Evolutionary conservation across 257 asterid genomes (phyloP).

Genomic region (Paraleonurus japonicus): DNA sequence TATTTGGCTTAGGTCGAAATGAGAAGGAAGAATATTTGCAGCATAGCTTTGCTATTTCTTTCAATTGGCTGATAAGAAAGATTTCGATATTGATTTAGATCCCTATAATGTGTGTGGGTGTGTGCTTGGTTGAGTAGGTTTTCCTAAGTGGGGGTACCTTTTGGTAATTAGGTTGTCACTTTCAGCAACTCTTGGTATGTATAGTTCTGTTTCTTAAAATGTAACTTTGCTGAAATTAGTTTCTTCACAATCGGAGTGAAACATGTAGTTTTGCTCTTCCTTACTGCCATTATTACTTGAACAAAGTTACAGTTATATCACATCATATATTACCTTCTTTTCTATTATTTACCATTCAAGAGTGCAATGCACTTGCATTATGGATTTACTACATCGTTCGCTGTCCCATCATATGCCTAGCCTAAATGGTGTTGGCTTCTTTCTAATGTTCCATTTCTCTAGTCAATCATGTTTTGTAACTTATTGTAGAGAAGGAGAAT

Average conservation of each 20-base stretch:
- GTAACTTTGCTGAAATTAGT: background rate
- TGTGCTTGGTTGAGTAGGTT: background rate
- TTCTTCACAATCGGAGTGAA: slow-evolving; percentile 1
- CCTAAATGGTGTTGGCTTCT: background rate
- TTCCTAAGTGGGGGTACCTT: background rate
- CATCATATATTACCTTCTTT: background rate
- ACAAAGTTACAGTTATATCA: background rate
- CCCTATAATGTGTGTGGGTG: background rate
- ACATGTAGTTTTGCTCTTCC: slow-evolving; percentile 7
- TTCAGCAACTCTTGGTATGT: background rate
- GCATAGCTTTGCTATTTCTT: background rate
- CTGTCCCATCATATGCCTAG: background rate
- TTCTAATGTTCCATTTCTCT: slow-evolving; percentile 8
- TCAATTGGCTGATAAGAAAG: background rate
- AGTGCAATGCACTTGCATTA: background rate
- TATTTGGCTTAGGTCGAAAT: background rate
- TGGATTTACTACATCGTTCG: background rate
- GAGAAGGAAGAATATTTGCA: background rate
- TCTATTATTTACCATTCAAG: background rate
- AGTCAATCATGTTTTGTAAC: slow-evolving; percentile 23
- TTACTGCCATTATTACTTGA: background rate
- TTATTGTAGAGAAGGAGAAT: slow-evolving; percentile 78
- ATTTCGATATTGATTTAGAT: slow-evolving; percentile 6
- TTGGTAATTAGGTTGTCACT: background rate
- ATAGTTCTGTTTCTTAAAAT: background rate